A percentile compares a stretch with the other conserved stretches of the same genome.
phyloP scores from a whole-genome alignment of 2,329 filamentous ascomycete genomes.

The Phaeomoniella chlamydospora region DNA sequence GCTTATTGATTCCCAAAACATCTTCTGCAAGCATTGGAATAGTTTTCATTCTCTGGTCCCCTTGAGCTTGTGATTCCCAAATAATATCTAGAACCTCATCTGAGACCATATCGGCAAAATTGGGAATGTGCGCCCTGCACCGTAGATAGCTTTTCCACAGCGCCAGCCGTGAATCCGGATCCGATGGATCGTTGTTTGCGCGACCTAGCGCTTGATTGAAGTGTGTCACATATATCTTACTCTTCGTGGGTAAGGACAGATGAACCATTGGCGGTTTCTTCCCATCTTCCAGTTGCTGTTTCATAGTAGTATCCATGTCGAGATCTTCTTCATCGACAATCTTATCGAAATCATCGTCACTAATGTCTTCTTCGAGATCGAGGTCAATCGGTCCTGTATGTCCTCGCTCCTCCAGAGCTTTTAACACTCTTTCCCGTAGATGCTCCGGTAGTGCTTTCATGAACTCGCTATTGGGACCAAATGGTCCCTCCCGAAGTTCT shows the following conservation, averaged over 20 bases:
- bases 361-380: slow-evolving; percentile 21
- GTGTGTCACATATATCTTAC: slow-evolving; percentile 21
- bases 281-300: slow-evolving; percentile 4
- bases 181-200: slow-evolving; percentile 13
- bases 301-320: neutral
- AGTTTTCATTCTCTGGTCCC: slow-evolving; percentile 37
- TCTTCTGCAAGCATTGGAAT: slow-evolving; percentile 50
- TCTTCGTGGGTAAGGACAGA: slow-evolving; percentile 17
- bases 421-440: slow-evolving; percentile 23
- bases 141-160: slow-evolving; percentile 36
- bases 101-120: slow-evolving; percentile 42
- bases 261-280: slow-evolving; percentile 10
- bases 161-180: slow-evolving; percentile 18
- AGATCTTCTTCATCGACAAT: slow-evolving; percentile 10
- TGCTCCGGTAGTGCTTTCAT: slow-evolving; percentile 25
- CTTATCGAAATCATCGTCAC: slow-evolving; percentile 24
- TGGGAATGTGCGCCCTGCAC: slow-evolving; percentile 30
- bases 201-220: slow-evolving; percentile 23
- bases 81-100: slow-evolving; percentile 47
- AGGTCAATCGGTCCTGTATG: slow-evolving; percentile 12
- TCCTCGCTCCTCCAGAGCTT: slow-evolving; percentile 25
- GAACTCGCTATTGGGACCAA: slow-evolving; percentile 26
- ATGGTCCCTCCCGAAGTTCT: slow-evolving; percentile 24
- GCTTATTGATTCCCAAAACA: slow-evolving; percentile 44
- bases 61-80: slow-evolving; percentile 43